These are phyloP conservation scores for Malassezia yamatoensis DNA, from an alignment of 1,284 basidiomycete genomes.

Conservation along the genomic window DNA sequence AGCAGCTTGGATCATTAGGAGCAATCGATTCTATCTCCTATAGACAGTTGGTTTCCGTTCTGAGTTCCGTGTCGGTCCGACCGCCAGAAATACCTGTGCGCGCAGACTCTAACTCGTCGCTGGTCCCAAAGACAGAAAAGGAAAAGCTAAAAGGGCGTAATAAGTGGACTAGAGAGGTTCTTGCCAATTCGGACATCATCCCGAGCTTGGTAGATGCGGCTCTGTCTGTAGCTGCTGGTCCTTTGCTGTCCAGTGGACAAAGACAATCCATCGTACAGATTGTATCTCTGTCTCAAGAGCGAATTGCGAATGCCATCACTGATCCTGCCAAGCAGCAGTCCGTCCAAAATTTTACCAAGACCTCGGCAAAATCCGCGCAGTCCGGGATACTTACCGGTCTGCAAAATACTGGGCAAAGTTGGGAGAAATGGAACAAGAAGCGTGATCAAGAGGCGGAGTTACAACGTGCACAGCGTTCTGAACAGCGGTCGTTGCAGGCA, in stretches of 20 bases:
- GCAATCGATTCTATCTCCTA: constrained; percentile 11
- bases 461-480: neutral
- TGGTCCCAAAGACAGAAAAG: neutral
- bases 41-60: constrained; percentile 7
- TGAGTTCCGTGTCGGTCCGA: neutral
- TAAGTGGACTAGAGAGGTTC: constrained; percentile 23
- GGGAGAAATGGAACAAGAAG: constrained; percentile 5
- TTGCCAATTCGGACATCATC: constrained; percentile 19
- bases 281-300: constrained; percentile 20
- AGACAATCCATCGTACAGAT: constrained; percentile 22
- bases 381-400: neutral
- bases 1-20: constrained; percentile 6
- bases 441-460: neutral
- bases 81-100: neutral
- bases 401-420: neutral
- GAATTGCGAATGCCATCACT: constrained; percentile 23
- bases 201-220: constrained; percentile 27
- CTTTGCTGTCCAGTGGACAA: constrained; percentile 19
- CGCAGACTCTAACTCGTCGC: too few relatives aligned
- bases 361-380: constrained; percentile 4
- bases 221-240: constrained; percentile 19
- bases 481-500: neutral
- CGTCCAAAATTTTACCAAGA: constrained; percentile 1
- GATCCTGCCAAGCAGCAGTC: constrained; percentile 20
- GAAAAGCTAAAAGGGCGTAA: constrained; percentile 20